phyloP scores from a whole-genome alignment of 345 rosid species.

The Aegle marmelos region DNA sequence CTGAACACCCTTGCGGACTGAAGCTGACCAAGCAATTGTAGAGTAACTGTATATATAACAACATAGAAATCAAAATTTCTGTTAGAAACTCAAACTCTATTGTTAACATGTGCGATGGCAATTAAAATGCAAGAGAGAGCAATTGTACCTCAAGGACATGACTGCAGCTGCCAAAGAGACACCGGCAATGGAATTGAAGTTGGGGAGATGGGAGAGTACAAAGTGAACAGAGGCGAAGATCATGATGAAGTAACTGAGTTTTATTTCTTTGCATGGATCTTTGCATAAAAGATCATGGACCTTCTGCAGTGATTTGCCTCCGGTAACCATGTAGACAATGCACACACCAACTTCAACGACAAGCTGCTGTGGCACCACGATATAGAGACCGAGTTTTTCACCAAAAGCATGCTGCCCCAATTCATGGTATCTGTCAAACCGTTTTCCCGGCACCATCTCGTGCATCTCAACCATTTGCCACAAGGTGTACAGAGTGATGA shows the following conservation, averaged over 20 bases:
- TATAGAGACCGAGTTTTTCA: constrained; percentile 71
- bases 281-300: constrained; percentile 50
- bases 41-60: constrained; percentile 50
- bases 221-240: constrained; percentile 64
- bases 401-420: constrained; percentile 84
- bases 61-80: not conserved
- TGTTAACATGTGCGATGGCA: not conserved
- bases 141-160: constrained; percentile 65
- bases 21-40: constrained; percentile 73
- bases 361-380: constrained; percentile 79
- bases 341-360: constrained; percentile 65
- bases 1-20: constrained; percentile 48
- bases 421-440: constrained; percentile 79
- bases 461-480: constrained; percentile 98
- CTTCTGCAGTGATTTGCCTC: constrained; percentile 60
- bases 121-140: not conserved
- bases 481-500: constrained; percentile 66
- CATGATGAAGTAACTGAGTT: constrained; percentile 67
- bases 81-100: not conserved
- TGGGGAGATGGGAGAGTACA: constrained; percentile 75
- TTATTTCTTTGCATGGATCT: constrained; percentile 33
- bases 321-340: constrained; percentile 79
- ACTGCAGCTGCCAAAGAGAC: constrained; percentile 79
- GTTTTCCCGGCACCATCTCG: constrained; percentile 73
- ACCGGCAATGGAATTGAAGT: constrained; percentile 73